Evolutionary conservation across 257 asterid species (phyloP), one percentile per base, ranked within the genome.

Genomic region (Nicotiana tabacum): DNA sequence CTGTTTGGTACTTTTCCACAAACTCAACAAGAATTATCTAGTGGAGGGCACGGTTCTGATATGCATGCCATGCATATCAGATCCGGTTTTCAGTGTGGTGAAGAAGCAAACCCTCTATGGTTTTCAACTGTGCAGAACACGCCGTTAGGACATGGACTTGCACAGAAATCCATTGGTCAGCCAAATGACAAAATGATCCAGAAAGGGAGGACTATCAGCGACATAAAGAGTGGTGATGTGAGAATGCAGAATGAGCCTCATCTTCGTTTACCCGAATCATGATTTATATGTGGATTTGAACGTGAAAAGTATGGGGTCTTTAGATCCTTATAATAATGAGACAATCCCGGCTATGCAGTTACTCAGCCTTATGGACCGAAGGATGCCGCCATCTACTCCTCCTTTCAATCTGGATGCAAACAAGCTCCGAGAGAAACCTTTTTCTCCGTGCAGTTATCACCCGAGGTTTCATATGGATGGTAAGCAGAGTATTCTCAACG

Each of bases 301-400:
- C 27, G 27, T 27, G n/a, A 83, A 86, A 56, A 70, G 88, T 13
- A 61, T 55, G 6, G 91, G 88, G 6, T 83, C 91, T 12, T 66
- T 85, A 55, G 97, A 91, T 82, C 83, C 91, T 69, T 91, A 91
- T 82, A 82, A 88, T 13, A 92, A 92, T 13, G 94, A 92, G 10
- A 88, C 91, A 24, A 95, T 94, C 84, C 97, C 94, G 12, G 97
- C 98, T 32, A 86, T 95, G 97, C 96, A 92, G 80, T 78, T 95
- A 87, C 90, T 93, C 17, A 91, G 95, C 66, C 85, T 93, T 86
- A 93, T 92, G 97, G 91, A 95, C 79, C 91, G 85, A 60, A 80
- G 89, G 43, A 82, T 88, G 35, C 82, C 82, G 27, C 82, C 82
- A 30, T 84, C 93, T 0, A 72, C 81, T 51, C 57, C 81, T 6